Evolutionary conservation across 148 eudicot species (phyloP).

Genomic region (Salicornia ramosissima): DNA sequence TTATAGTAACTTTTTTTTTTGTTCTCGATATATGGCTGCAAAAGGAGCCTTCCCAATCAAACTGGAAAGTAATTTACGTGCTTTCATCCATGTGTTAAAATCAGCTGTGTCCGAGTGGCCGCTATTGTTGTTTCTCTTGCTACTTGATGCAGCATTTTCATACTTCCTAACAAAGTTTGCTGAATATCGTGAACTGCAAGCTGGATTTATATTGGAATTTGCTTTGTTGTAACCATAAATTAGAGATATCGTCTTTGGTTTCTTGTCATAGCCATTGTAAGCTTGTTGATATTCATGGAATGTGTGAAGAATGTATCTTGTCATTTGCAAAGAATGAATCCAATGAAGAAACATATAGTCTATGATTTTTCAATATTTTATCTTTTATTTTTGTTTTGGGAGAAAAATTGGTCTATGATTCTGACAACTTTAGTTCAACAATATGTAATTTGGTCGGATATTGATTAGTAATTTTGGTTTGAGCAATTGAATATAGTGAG

Average conservation of each 20-base stretch:
- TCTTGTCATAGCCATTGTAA: slow-evolving; percentile 51
- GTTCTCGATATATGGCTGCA: neutral
- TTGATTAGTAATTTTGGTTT: too few species aligned
- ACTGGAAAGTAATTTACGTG: slow-evolving; percentile 28
- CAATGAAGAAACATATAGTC: slow-evolving; percentile 40
- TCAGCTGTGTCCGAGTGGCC: slow-evolving; percentile 68
- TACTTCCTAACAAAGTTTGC: slow-evolving; percentile 52
- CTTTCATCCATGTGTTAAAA: slow-evolving; percentile 35
- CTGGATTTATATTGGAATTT: slow-evolving; percentile 33
- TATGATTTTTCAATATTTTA: too few species aligned
- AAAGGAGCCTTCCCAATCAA: slow-evolving; percentile 17
- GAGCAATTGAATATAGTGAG: too few species aligned
- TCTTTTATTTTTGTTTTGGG: too few species aligned
- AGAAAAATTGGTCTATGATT: too few species aligned
- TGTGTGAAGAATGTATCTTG: slow-evolving; percentile 67
- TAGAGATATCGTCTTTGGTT: slow-evolving; percentile 50
- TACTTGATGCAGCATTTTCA: slow-evolving; percentile 54
- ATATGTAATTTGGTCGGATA: too few species aligned
- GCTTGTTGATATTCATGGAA: slow-evolving; percentile 47
- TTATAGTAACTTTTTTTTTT: neutral
- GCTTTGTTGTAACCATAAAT: slow-evolving; percentile 50
- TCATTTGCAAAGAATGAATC: slow-evolving; percentile 39
- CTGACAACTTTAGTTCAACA: too few species aligned
- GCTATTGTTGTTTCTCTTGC: slow-evolving; percentile 58
- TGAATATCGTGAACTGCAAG: slow-evolving; percentile 44